A percentile compares a stretch with the other conserved stretches of the same genome.
phyloP scores from a whole-genome alignment of 768 basidiomycete species.

The Galerina marginata region DNA sequence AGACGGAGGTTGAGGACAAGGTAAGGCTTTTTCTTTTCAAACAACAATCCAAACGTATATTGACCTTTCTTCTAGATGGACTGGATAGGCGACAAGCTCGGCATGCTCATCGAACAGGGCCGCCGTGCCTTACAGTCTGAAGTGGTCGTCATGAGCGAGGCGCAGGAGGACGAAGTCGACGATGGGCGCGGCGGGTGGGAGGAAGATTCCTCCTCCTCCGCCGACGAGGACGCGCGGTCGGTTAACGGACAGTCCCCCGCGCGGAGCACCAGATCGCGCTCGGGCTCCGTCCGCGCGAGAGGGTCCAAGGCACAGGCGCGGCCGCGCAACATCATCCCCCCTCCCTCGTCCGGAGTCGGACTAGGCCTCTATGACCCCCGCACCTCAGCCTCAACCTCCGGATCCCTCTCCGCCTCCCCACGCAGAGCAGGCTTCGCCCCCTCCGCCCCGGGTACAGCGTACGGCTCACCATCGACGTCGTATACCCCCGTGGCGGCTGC shows the following conservation, averaged over 20 bases:
- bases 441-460: conserved; percentile 16
- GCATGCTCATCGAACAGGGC: conserved; percentile 77
- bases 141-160: conserved; percentile 78
- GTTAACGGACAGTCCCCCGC: conserved; percentile 3
- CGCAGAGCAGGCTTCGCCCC: conserved; percentile 5
- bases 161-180: conserved; percentile 76
- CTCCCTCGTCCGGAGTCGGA: conserved; percentile 33
- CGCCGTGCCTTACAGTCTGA: conserved; percentile 78
- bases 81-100: conserved; percentile 77
- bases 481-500: conserved; percentile 14
- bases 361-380: conserved; percentile 15
- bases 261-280: conserved; percentile 28
- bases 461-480: conserved; percentile 18
- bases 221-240: conserved; percentile 1
- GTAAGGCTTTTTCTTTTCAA: conserved; percentile 23
- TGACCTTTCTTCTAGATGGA: conserved; percentile 62
- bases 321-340: conserved; percentile 28
- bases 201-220: conserved; percentile 47
- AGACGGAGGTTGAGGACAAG: conserved; percentile 49
- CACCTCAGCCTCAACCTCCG: too few species aligned
- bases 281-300: conserved; percentile 30
- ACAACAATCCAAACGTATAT: too few species aligned
- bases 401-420: conserved; percentile 27
- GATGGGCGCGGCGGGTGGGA: conserved; percentile 80
- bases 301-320: not conserved